Evolutionary conservation across 2,329 filamentous ascomycete species (phyloP).

Genomic region (Fusarium camptoceras): DNA sequence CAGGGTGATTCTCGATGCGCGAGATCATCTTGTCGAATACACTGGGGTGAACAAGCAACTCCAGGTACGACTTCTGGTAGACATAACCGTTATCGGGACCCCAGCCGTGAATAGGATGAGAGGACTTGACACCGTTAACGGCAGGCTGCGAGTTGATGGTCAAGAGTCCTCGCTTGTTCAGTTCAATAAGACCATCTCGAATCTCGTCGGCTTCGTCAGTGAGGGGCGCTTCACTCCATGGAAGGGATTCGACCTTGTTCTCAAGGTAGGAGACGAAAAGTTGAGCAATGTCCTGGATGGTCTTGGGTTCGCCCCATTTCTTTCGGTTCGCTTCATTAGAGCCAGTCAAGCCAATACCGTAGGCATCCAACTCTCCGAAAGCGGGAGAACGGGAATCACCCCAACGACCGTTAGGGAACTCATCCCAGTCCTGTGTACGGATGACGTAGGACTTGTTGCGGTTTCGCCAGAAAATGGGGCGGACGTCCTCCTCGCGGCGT

Average conservation of each 20-base stretch:
- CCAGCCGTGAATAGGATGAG: conserved; percentile 90
- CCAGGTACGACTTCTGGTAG: conserved; percentile 97
- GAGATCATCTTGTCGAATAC: conserved; percentile 81
- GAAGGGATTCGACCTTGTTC: conserved; percentile 82
- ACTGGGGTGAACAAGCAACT: conserved; percentile 86
- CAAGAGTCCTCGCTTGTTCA: conserved; percentile 88
- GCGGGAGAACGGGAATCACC: conserved; percentile 96
- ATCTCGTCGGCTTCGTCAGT: conserved; percentile 85
- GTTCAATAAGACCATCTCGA: conserved; percentile 77
- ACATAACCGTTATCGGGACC: conserved; percentile 95
- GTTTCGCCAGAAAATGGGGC: conserved; percentile 99
- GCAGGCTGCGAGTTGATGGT: conserved; percentile 99
- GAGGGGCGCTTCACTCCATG: conserved; percentile 94
- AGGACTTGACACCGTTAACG: conserved; percentile 90
- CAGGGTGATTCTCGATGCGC: conserved; percentile 80
- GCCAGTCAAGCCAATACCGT: conserved; percentile 92
- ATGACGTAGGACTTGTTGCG: conserved; percentile 95
- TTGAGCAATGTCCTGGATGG: conserved; percentile 81
- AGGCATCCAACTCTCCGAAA: conserved; percentile 94
- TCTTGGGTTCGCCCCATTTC: conserved; percentile 89
- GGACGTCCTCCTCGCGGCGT: conserved; percentile 91
- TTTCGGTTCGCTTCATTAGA: conserved; percentile 97
- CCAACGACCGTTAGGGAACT: conserved; percentile 99
- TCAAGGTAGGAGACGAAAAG: conserved; percentile 89
- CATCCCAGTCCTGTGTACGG: conserved; percentile 98